Evolutionary conservation across 2,329 filamentous ascomycete genomes (phyloP), one percentile per base, ranked within the genome.

Genomic region (Ascochyta viciae-villosae): DNA sequence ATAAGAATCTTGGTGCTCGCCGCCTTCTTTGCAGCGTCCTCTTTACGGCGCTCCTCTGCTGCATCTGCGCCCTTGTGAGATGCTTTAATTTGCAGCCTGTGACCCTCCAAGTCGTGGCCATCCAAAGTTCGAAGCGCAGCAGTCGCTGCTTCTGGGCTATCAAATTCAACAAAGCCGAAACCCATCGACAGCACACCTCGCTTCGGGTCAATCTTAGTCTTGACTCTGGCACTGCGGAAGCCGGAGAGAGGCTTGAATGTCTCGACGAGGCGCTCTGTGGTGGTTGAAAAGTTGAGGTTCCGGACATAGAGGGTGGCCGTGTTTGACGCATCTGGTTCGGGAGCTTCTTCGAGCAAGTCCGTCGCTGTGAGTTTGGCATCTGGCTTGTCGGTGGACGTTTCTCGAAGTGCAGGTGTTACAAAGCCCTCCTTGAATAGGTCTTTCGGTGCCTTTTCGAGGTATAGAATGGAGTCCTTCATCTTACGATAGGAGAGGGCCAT

Each of bases 161-260:
- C 85, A 78, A 98, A 99, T 68, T 96, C 92, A 57, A 92, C 86
- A 75, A 99, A 99, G 40, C 93, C 95, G 48, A 71, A 99, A 34
- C 95, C 95, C 93, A 98, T 97, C 74, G 93, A 97, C 50, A 99
- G 85, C 4, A 89, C 85, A 76, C 96, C 89, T 71, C 89, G 90
- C 81, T 96, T 97, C n/a, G 92, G 86, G 72, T 99, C 92, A 35
- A 87, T 85, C 79, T 96, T 96, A 23, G 92, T 97, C 80, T 97
- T 97, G 63, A 99, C 92, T 62, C 87, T 86, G 26, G 92, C 94
- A 54, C 90, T 92, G 61, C 95, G 82, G 77, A 98, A 98, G 49
- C 95, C 95, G 66, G 92, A 89, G 50, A 98, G 81, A 50, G 90
- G 83, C 60, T 85, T 83, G 79, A 98, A 98, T 23, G 87, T 84